A percentile compares a stretch with the other conserved stretches of the same genome.
Evolutionary conservation across 83 land plant genomes (phyloP).

Genomic region (Thuja plicata): DNA sequence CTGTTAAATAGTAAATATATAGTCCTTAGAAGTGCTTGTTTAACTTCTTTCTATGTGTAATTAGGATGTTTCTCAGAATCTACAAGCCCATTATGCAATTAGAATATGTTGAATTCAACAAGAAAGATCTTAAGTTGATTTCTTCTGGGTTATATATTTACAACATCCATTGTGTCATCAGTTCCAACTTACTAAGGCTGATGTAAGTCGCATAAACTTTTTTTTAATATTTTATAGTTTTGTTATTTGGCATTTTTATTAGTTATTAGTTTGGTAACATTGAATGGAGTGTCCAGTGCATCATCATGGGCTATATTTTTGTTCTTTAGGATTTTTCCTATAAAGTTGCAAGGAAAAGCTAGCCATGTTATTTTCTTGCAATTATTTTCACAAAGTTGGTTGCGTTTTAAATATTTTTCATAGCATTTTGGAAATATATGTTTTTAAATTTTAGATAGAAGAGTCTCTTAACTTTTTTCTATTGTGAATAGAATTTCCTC

Average conservation of each 20-base stretch:
- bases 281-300: neutral
- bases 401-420: neutral
- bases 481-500: neutral
- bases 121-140: neutral
- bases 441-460: neutral
- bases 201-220: too few relatives aligned
- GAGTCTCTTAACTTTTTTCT: neutral
- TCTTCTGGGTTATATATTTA: neutral
- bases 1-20: neutral
- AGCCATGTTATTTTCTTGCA: neutral
- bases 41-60: neutral
- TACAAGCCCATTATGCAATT: neutral
- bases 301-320: neutral
- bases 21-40: neutral
- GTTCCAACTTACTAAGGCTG: neutral
- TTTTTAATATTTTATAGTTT: too few relatives aligned
- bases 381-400: neutral
- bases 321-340: neutral
- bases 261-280: neutral
- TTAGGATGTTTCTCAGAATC: neutral
- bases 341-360: neutral
- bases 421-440: neutral
- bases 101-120: neutral
- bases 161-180: neutral
- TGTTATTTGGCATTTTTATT: neutral